Conservation (phyloP, 169 alveolate genomes). For the Cryptosporidium viatorum region DNA sequence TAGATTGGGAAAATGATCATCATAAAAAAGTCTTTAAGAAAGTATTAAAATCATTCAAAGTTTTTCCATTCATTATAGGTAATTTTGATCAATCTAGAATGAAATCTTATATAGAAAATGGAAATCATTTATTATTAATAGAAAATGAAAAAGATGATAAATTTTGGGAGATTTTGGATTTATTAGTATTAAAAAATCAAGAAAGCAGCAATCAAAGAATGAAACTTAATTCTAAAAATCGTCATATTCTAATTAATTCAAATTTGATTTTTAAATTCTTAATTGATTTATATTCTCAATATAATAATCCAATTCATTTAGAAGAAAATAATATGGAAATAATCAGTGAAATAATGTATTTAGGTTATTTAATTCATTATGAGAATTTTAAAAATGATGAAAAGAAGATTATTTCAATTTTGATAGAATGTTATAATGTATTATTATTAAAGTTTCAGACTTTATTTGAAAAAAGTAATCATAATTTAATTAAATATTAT, state of each 20-base stretch:
- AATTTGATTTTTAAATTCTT: constrained; percentile 10
- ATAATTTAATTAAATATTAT: background rate
- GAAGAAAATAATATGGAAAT: background rate
- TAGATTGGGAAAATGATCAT: background rate
- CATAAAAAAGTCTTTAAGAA: background rate
- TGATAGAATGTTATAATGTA: constrained; percentile 8
- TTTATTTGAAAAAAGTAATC: background rate
- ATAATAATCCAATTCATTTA: background rate
- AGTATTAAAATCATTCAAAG: background rate
- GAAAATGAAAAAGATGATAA: background rate
- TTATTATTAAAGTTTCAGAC: constrained; percentile 6
- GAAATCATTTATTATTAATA: background rate
- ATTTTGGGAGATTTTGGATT: constrained; percentile 14
- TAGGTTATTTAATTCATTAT: constrained; percentile 19
- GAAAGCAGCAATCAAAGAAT: background rate
- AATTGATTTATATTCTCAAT: background rate
- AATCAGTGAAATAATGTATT: background rate
- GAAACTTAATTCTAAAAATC: background rate
- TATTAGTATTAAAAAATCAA: background rate
- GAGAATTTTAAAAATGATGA: background rate
- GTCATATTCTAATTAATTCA: constrained; percentile 14
- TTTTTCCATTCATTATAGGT: background rate
- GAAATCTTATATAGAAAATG: background rate
- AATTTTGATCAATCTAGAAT: background rate
- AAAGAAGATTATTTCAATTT: background rate